These are phyloP conservation scores for Pythium dissotocum DNA, from an alignment of 352 stramenopile species.

Conservation along the genomic window DNA sequence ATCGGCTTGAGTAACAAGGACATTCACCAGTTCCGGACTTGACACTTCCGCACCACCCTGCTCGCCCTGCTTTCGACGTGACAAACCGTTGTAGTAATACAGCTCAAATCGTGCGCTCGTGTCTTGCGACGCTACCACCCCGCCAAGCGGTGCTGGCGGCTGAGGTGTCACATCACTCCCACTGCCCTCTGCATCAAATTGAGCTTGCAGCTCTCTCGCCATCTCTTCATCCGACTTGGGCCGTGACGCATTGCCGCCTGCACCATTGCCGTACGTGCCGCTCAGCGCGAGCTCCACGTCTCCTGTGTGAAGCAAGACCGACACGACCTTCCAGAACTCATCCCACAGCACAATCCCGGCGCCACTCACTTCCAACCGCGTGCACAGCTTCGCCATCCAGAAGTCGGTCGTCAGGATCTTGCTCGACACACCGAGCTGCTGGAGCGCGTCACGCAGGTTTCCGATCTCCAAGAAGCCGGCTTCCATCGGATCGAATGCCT, in stretches of 20 bases:
- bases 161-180: background rate
- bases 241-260: slow-evolving; percentile 7
- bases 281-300: slow-evolving; percentile 69
- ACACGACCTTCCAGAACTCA: slow-evolving; percentile 90
- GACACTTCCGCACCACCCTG: slow-evolving; percentile 6
- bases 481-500: slow-evolving; percentile 85
- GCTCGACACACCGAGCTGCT: slow-evolving; percentile 58
- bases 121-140: slow-evolving; percentile 2
- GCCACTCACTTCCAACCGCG: slow-evolving; percentile 62
- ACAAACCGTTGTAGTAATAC: slow-evolving; percentile 53
- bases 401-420: slow-evolving; percentile 61
- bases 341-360: slow-evolving; percentile 92
- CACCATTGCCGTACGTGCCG: slow-evolving; percentile 36
- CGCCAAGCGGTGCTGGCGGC: background rate
- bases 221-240: slow-evolving; percentile 71
- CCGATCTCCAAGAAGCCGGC: slow-evolving; percentile 84
- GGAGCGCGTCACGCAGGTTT: slow-evolving; percentile 59
- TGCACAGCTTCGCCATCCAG: slow-evolving; percentile 60
- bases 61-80: background rate
- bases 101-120: slow-evolving; percentile 29
- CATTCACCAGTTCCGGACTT: slow-evolving; percentile 47
- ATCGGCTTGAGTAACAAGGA: slow-evolving; percentile 35
- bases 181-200: slow-evolving; percentile 62
- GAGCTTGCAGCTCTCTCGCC: slow-evolving; percentile 66
- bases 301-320: slow-evolving; percentile 68